Conservation (phyloP, 2,329 filamentous ascomycete species). For the Huntiella abstrusa region DNA sequence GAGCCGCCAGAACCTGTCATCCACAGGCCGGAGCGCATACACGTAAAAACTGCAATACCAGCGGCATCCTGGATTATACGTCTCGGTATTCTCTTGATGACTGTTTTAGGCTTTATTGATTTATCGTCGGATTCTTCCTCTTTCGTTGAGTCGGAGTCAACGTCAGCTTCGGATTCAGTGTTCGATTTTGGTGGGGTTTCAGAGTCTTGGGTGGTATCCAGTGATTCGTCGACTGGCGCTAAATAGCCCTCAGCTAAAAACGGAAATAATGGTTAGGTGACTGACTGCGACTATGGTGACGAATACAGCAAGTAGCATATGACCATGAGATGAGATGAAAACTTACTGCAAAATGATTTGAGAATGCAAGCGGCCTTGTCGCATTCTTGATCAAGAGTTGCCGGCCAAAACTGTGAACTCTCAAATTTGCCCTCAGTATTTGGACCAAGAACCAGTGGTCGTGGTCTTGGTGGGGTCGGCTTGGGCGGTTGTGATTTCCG, state of each 20-base stretch:
- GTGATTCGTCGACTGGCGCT: constrained; percentile 23
- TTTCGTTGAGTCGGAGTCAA: neutral
- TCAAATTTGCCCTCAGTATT: constrained; percentile 11
- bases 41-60: constrained; percentile 83
- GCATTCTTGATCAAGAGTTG: constrained; percentile 69
- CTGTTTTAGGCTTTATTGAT: constrained; percentile 32
- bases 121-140: neutral
- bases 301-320: neutral
- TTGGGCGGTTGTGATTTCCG: constrained; percentile 12
- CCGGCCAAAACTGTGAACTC: constrained; percentile 62
- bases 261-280: constrained; percentile 2
- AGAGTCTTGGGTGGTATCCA: constrained; percentile 13
- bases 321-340: neutral
- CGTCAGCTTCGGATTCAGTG: constrained; percentile 20
- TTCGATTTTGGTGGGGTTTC: constrained; percentile 15
- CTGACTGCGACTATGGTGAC: neutral
- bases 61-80: constrained; percentile 77
- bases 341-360: constrained; percentile 72
- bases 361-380: constrained; percentile 82
- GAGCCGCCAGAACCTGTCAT: constrained; percentile 80
- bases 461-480: constrained; percentile 4
- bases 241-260: constrained; percentile 36
- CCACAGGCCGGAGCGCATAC: constrained; percentile 86
- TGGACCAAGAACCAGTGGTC: constrained; percentile 6
- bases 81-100: constrained; percentile 59